These are phyloP conservation scores for Lepidopterella palustris DNA, from an alignment of 495 filamentous ascomycete genomes.

Conservation along the genomic window DNA sequence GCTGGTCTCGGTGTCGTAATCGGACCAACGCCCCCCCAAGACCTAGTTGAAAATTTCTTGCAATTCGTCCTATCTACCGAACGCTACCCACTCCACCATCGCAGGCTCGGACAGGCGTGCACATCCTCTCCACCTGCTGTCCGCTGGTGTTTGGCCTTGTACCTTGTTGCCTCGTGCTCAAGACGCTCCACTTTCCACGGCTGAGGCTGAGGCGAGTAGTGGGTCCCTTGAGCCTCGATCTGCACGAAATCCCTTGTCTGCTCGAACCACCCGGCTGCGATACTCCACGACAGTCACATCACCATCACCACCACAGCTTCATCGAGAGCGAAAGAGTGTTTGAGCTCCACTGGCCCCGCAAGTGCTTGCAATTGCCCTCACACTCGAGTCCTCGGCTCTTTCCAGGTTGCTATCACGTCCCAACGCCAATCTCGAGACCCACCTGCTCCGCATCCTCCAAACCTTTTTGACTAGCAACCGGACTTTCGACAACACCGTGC, in stretches of 20 bases:
- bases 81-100: background rate
- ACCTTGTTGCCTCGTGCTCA: constrained; percentile 2
- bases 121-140: background rate
- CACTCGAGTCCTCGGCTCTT: background rate
- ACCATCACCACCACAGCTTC: background rate
- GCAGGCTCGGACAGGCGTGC: background rate
- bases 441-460: background rate
- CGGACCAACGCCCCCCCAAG: constrained; percentile 6
- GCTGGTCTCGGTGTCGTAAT: constrained; percentile 12
- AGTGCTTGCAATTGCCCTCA: background rate
- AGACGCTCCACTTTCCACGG: constrained; percentile 4
- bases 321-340: background rate
- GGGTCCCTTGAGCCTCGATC: constrained; percentile 3
- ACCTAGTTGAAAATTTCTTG: constrained; percentile 4
- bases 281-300: background rate
- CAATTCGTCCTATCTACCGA: background rate
- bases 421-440: constrained; percentile 2
- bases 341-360: background rate
- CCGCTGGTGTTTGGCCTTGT: background rate
- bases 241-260: constrained; percentile 5
- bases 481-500: background rate
- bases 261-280: background rate
- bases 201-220: constrained; percentile 6
- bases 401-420: background rate
- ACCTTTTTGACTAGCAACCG: background rate